Evolutionary conservation across 2,329 filamentous ascomycete species (phyloP).

Genomic region (Karstenula rhodostoma): DNA sequence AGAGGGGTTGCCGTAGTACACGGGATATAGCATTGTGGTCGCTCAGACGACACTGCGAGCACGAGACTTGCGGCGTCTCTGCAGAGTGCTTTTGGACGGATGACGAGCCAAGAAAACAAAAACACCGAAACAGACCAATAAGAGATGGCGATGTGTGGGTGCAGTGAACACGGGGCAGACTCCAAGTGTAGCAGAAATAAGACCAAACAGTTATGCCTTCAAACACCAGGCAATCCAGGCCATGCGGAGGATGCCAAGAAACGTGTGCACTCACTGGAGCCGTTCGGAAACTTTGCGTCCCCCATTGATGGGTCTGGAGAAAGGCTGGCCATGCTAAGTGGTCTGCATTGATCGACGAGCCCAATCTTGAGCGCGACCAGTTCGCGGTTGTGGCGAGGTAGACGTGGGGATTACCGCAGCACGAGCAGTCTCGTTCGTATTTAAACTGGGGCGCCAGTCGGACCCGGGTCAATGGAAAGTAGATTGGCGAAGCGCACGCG

Average conservation of each 20-base stretch:
- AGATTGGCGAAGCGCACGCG: slow-evolving; percentile 35
- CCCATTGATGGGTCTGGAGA: slow-evolving; percentile 43
- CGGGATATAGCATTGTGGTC: slow-evolving; percentile 36
- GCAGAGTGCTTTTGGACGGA: slow-evolving; percentile 30
- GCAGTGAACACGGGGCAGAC: slow-evolving; percentile 34
- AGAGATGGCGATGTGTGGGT: slow-evolving; percentile 20
- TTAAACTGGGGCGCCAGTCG: slow-evolving; percentile 33
- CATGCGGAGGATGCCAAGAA: slow-evolving; percentile 25
- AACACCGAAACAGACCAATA: slow-evolving; percentile 30
- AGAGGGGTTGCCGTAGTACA: slow-evolving; percentile 32
- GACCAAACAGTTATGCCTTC: slow-evolving; percentile 44
- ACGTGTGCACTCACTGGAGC: slow-evolving; percentile 42
- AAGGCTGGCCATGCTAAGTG: slow-evolving; percentile 45
- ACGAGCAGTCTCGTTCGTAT: slow-evolving; percentile 3
- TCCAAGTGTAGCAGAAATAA: slow-evolving; percentile 31
- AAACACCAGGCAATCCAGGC: slow-evolving; percentile 42
- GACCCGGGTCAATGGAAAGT: slow-evolving; percentile 28
- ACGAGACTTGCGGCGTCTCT: slow-evolving; percentile 46
- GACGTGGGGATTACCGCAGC: slow-evolving; percentile 16
- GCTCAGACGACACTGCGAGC: slow-evolving; percentile 26
- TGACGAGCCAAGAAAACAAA: slow-evolving; percentile 23
- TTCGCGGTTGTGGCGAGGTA: slow-evolving; percentile 19
- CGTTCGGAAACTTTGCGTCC: slow-evolving; percentile 40
- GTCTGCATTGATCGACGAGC: slow-evolving; percentile 37
- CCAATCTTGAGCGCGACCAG: slow-evolving; percentile 23